phyloP scores from a whole-genome alignment of 2,329 filamentous ascomycete species.

The Aspergillus aculeatus region DNA sequence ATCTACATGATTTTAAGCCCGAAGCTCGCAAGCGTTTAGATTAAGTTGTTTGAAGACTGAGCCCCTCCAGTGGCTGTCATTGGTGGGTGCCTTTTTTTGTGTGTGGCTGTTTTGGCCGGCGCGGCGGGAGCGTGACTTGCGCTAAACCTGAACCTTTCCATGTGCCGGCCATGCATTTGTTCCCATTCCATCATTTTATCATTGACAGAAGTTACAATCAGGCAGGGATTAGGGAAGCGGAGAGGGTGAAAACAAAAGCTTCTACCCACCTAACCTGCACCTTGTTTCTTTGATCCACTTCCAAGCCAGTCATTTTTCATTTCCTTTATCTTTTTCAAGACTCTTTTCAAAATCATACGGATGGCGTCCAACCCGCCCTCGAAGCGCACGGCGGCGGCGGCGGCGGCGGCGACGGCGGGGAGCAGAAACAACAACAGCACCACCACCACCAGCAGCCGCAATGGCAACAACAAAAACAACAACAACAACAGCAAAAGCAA shows the following conservation, averaged over 20 bases:
- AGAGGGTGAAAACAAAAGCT: neutral
- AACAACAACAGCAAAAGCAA: neutral
- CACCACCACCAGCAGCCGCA: conserved; percentile 2
- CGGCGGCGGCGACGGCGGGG: conserved; percentile 13
- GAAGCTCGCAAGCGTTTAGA: conserved; percentile 4
- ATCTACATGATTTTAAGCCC: conserved; percentile 16
- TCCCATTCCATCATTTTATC: neutral
- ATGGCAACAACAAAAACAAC: neutral
- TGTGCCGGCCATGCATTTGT: conserved; percentile 1
- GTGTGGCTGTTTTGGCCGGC: conserved; percentile 14
- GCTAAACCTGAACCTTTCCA: conserved; percentile 25
- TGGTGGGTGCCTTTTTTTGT: conserved; percentile 15
- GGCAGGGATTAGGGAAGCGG: neutral
- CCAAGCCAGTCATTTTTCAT: neutral
- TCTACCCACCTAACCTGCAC: neutral
- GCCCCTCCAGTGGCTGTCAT: conserved; percentile 8
- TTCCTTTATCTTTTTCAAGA: neutral
- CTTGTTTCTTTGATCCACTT: neutral
- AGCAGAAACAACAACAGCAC: neutral
- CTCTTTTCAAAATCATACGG: conserved; percentile 6
- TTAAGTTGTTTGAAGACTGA: neutral
- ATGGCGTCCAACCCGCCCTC: conserved; percentile 34
- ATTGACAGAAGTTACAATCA: neutral
- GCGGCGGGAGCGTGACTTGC: conserved; percentile 22
- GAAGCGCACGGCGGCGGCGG: conserved; percentile 25